A percentile compares a stretch with the other conserved stretches of the same genome.
Conservation (phyloP, 768 basidiomycete genomes). For the Russula lepida region DNA sequence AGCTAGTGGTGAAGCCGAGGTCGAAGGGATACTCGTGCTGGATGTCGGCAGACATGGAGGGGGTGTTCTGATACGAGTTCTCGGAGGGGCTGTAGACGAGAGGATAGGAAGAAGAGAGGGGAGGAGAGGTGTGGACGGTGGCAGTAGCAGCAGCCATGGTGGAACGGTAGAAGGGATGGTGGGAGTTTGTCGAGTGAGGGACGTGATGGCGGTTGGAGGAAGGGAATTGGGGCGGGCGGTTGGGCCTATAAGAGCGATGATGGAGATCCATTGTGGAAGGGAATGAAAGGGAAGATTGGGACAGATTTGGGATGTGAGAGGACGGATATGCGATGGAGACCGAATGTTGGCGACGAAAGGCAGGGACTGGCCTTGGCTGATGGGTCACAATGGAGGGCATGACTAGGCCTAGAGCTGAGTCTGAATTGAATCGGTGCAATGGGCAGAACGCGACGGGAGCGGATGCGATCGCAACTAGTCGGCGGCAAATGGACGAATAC, state of each 20-base stretch:
- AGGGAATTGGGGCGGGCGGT: conserved; percentile 10
- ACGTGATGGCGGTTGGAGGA: neutral
- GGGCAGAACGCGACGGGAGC: neutral
- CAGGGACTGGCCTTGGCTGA: conserved; percentile 15
- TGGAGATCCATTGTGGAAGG: conserved; percentile 12
- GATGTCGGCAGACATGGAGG: conserved; percentile 4
- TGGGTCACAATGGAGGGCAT: conserved; percentile 14
- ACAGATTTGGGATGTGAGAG: conserved; percentile 8
- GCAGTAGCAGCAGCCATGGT: conserved; percentile 4
- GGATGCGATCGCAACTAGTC: conserved; percentile 20
- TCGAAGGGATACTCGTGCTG: conserved; percentile 17
- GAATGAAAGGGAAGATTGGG: conserved; percentile 17
- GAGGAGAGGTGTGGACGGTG: neutral
- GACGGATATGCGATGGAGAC: conserved; percentile 9
- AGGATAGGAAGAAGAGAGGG: conserved; percentile 9
- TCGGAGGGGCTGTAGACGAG: conserved; percentile 11
- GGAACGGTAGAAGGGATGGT: neutral
- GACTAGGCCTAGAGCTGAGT: conserved; percentile 17
- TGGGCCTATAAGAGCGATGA: conserved; percentile 17
- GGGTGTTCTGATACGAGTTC: conserved; percentile 4
- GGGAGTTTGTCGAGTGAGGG: conserved; percentile 13
- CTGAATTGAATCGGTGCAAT: neutral
- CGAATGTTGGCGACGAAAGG: conserved; percentile 16
- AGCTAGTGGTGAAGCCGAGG: neutral
- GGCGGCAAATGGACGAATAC: conserved; percentile 9